Base-by-base conservation (phyloP, 768 basidiomycete species). In the Heimioporus sp. region DNA sequence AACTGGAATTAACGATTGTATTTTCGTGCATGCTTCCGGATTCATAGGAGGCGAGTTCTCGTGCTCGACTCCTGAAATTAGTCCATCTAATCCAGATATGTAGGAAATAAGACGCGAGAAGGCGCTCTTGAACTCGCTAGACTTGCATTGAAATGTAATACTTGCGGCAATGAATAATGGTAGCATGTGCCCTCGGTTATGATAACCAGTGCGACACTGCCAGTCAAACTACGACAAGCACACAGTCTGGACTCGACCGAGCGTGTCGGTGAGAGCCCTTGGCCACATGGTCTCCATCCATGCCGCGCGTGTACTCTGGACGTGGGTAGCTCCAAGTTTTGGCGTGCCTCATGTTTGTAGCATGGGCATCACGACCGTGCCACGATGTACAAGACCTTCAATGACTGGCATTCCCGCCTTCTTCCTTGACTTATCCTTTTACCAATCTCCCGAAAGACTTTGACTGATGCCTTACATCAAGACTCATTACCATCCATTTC, bases 11-110 rank as follows among this genome's bases (percentile, higher is more conserved):
- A 80, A 82, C 0, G 92, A 86, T 2, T 80, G 95, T 46, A 82
- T 97, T 48, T 99, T 99, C 64, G 85, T 95, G 21, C 97, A 99
- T 71, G 92, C 95, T 1, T 89, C 87, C 52, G 97, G 97, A 9
- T 99, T 99, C 69, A 98, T 94, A 63, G 97, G 97, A 62, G 94
- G 94, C 85, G 56, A 54, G 81, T 65, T 28, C 35, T 24, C 30
- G 31, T 51, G 49, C 52, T 49, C 11, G 42, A 47, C 28, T 28
- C 30, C 7, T 43, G 34, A 44, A 19, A 43, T 19, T n/a, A 24
- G 19, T 16, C 32, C 28, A 43, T 36, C 49, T 66, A 24, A 64
- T 45, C 48, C 34, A 54, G 30, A 36, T 56, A 44, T 49, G 39
- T 56, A 92, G 91, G 90, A 21, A 94, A 95, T 70, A 85, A 88